These are phyloP conservation scores for Drechmeria coniospora DNA, from an alignment of 2,329 filamentous ascomycete genomes.

Conservation along the genomic window DNA sequence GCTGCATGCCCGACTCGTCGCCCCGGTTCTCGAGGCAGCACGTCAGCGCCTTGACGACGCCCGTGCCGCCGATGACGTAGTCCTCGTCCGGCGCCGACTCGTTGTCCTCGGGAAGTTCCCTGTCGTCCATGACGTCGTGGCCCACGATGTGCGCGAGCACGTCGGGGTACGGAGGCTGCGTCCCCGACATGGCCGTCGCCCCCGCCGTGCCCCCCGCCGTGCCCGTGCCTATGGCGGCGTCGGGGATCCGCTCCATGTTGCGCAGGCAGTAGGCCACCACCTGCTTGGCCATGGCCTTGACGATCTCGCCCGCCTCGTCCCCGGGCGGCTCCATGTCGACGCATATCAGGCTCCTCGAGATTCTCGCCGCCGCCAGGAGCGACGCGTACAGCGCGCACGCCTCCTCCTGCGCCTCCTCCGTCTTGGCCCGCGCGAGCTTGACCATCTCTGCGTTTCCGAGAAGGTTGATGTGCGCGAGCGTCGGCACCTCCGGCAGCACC, in stretches of 20 bases:
- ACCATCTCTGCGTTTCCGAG: conserved; percentile 64
- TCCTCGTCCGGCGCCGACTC: conserved; percentile 72
- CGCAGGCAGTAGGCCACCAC: conserved; percentile 88
- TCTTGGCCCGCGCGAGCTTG: conserved; percentile 56
- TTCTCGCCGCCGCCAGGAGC: conserved; percentile 69
- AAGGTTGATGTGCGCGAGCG: conserved; percentile 73
- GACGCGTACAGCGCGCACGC: conserved; percentile 89
- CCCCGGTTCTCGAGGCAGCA: conserved; percentile 73
- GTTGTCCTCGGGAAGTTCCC: conserved; percentile 40
- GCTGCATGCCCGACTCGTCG: conserved; percentile 41
- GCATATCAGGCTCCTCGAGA: conserved; percentile 72
- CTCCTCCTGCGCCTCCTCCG: conserved; percentile 74
- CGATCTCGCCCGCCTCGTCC: conserved; percentile 69
- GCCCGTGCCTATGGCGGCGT: conserved; percentile 41
- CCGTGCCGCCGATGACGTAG: conserved; percentile 90
- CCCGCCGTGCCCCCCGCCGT: conserved; percentile 28
- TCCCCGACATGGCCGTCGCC: conserved; percentile 25
- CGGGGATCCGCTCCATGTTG: conserved; percentile 71
- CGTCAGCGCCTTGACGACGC: conserved; percentile 83
- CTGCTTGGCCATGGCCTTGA: conserved; percentile 83
- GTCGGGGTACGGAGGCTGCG: conserved; percentile 45
- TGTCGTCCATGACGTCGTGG: conserved; percentile 36
- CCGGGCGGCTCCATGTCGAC: conserved; percentile 84
- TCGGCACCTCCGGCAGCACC: conserved; percentile 68
- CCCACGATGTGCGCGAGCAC: conserved; percentile 80